Base-by-base conservation (phyloP, 2,329 filamentous ascomycete genomes). In the Westerdykella sp. region DNA sequence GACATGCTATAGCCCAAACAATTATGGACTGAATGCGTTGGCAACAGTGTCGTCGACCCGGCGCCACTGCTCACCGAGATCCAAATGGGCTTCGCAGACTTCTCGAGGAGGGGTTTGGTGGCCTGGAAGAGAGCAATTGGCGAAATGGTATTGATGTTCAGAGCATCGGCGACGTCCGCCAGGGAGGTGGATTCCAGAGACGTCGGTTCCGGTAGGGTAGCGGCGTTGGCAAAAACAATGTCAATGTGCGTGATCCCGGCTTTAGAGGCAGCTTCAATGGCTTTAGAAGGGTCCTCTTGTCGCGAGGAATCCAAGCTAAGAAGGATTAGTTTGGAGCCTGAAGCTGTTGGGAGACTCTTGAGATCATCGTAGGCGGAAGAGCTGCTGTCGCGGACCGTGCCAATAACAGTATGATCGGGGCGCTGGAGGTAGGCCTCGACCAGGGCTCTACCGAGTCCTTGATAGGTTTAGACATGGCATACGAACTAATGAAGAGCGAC, bases 171-270 rank as follows among this genome's bases (percentile, higher is more conserved):
- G 34, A 76, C 43, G 16, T 71, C 66, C 5, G 60, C 56, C 6
- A 67, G 54, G 12, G 69, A 59, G 16, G 62, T 60, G 10, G 64
- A 59, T 2, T 51, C 44, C 1, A 69, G 62, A 0, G 53, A 48
- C 0, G 64, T 65, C 31, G 53, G 70, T 13, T 50, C 39, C 4
- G 60, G 57, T 4, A 55, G 53, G 10, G 73, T 67, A 9, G 67
- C 75, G 0, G 75, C 73, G 49, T 78, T 78, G 37, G 74, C 70
- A 40, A 79, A 69, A 3, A 78, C 65, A 4, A 75, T 55, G 46
- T 78, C 74, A 3, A 78, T 55, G 28, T 67, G 58, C 7, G 57
- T 49, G 47, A 78, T 69, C 3, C 60, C 62, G n/a, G 65, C 46
- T 2, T 41, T 22, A 1, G 58, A 48, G 0, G 73, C 55, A 2